These are phyloP conservation scores for Candida jianshihensis DNA, from an alignment of 805 yeast species.

Conservation along the genomic window DNA sequence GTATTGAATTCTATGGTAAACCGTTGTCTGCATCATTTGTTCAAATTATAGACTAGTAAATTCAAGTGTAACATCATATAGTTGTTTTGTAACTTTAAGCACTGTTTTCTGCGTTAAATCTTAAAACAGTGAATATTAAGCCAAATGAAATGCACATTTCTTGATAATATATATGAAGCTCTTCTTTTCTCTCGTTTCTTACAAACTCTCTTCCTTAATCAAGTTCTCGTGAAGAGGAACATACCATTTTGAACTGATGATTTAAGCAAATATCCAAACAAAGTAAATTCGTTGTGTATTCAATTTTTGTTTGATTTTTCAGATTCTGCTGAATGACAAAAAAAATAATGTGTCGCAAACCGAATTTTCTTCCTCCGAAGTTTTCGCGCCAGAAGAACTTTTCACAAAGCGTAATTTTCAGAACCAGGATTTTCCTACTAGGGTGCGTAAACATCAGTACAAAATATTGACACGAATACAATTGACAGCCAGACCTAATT, in stretches of 20 bases:
- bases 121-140: too few species aligned
- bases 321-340: background rate
- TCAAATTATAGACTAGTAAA: too few species aligned
- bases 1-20: too few species aligned
- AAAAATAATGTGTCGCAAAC: background rate
- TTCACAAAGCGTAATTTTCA: background rate
- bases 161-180: too few species aligned
- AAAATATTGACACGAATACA: background rate
- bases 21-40: too few species aligned
- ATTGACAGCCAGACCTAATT: background rate
- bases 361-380: background rate
- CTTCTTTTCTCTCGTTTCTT: too few species aligned
- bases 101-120: too few species aligned
- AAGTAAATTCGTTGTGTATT: background rate
- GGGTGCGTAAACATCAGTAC: background rate
- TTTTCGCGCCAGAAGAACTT: background rate
- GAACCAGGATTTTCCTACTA: background rate
- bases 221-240: too few species aligned
- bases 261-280: slow-evolving; percentile 1
- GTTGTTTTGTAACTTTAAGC: too few species aligned
- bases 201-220: too few species aligned
- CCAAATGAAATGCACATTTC: too few species aligned
- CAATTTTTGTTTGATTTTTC: slow-evolving; percentile 1
- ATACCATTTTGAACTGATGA: slow-evolving; percentile 19
- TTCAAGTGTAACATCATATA: too few species aligned